Evolutionary conservation across 208 protist genomes (phyloP), one percentile per base, ranked within the genome.

Genomic region (Trypanosomatidae sp.): DNA sequence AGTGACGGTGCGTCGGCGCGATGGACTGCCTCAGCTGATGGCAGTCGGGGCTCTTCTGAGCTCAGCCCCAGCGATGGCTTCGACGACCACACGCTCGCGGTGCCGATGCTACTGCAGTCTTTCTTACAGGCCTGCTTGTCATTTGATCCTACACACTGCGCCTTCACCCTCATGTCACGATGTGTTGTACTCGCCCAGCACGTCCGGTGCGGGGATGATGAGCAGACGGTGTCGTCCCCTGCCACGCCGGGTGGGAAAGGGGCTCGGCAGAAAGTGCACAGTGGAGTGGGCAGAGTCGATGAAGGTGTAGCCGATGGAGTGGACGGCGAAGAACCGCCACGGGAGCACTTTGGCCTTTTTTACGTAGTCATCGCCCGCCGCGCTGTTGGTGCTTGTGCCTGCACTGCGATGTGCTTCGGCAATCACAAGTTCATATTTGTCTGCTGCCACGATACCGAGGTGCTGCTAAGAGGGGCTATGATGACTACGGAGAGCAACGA

Each of bases 401-500:
- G 94, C 79, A 66, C 79, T 49, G 68, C 59, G 1, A 65, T 81
- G 33, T 96, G 91, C 70, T 94, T 96, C 76, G 91, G 89, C 39
- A 96, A 93, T 41, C 81, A 82, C 33, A 92, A 91, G 36, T 94
- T 96, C 70, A 85, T 93, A 65, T 96, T 96, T 69, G 76, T 88
- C 15, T 56, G 71, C 6, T 83, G 80, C 69, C 59, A 50, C 46
- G 74, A 82, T 71, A 75, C 80, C 4, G 72, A 76, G 59, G 70
- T 65, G 9, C 66, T 84, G 13, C 71, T 84, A 33, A 68, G 64
- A 9, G 74, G 67, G 22, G 58, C 73, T 3, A 50, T 75, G 44
- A 25, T 44, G 8, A 53, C 13, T 46, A 62, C 49, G 2, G 68
- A 70, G 15, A 66, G 70, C 41, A 41, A 69, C 33, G 59, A 66